Evolutionary conservation across 345 rosid genomes (phyloP).

Genomic region (Hypericum perforatum): DNA sequence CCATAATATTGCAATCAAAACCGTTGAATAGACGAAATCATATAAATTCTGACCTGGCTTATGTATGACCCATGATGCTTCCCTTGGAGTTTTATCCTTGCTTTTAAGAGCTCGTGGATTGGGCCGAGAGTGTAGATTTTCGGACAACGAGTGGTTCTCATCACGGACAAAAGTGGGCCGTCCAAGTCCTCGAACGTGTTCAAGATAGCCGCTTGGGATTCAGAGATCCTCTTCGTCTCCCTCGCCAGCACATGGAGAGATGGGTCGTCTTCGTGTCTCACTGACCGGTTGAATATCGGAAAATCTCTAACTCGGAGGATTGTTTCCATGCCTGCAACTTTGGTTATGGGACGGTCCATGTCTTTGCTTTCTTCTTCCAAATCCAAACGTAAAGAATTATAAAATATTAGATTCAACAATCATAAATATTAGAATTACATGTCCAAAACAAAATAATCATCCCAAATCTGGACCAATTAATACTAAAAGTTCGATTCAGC

Average conservation of each 20-base stretch:
- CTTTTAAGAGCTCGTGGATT: slow-evolving; percentile 25
- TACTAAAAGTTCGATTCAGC: too few species aligned
- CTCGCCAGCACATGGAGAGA: slow-evolving; percentile 9
- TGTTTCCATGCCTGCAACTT: slow-evolving; percentile 36
- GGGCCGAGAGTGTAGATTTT: slow-evolving; percentile 55
- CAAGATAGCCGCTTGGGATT: slow-evolving; percentile 39
- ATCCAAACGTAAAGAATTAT: too few species aligned
- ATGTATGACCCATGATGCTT: too few species aligned
- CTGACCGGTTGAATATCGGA: slow-evolving; percentile 31
- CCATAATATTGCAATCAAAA: too few species aligned
- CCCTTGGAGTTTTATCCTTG: slow-evolving; percentile 10
- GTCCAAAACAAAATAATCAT: too few species aligned
- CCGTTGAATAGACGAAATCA: too few species aligned
- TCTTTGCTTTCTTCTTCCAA: slow-evolving; percentile 22
- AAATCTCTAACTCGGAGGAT: slow-evolving; percentile 41
- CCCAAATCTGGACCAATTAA: too few species aligned
- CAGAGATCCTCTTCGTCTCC: slow-evolving; percentile 19
- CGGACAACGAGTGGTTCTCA: slow-evolving; percentile 24
- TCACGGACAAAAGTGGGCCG: slow-evolving; percentile 31
- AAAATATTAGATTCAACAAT: too few species aligned
- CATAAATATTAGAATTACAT: too few species aligned
- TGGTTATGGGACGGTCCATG: slow-evolving; percentile 31
- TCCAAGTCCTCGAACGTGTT: slow-evolving; percentile 66
- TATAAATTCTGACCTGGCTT: too few species aligned
- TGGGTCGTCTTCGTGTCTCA: slow-evolving; percentile 12